Evolutionary conservation across 352 stramenopile species (phyloP), one percentile per base, ranked within the genome.

Genomic region (Phytophthora palmivora): DNA sequence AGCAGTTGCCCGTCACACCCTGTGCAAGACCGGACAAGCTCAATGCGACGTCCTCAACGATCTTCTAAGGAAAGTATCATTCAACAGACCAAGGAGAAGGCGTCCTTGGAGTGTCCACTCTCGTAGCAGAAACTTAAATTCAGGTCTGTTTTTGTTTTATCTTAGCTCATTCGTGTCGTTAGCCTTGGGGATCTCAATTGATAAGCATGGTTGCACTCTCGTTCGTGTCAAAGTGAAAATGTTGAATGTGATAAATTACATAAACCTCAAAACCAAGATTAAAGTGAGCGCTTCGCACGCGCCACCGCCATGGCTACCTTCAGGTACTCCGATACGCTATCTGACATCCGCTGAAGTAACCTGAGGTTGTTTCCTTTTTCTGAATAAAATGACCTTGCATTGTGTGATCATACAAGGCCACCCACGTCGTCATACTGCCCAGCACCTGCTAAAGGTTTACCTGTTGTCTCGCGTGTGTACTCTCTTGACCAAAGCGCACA

Each of bases 401-500:
- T 39, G 28, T 38, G 58, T 42, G 24, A 49, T 78, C 43, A 86
- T 34, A 88, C 79, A 39, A 84, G 61, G 45, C 64, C 75, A 55
- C 38, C 72, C 19, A 66, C 21, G 12, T 52, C 59, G n/a, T 78
- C 74, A 32, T 70, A 78, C 12, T 70, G 47, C 15, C 41, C 50
- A 14, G 42, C 65, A 15, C 46, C 47, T 21, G 52, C 48, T 32
- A 76, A 74, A 55, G 75, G 62, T 44, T 88, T 91, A 21, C 82
- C 84, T 34, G 84, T 73, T 21, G 76, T 78, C 48, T 71, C 66
- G 28, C 84, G 79, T 48, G 84, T 88, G 65, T 86, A 93, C 42
- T 93, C 79, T 33, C 84, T 63, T 38, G 82, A 89, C 67, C 74
- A 88, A 6, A 93, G 72, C 10, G 67, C 76, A 49, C 70, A 82